Evolutionary conservation across 805 yeast species (phyloP), one percentile per base, ranked within the genome.

Genomic region (Monosporozyma unispora): DNA sequence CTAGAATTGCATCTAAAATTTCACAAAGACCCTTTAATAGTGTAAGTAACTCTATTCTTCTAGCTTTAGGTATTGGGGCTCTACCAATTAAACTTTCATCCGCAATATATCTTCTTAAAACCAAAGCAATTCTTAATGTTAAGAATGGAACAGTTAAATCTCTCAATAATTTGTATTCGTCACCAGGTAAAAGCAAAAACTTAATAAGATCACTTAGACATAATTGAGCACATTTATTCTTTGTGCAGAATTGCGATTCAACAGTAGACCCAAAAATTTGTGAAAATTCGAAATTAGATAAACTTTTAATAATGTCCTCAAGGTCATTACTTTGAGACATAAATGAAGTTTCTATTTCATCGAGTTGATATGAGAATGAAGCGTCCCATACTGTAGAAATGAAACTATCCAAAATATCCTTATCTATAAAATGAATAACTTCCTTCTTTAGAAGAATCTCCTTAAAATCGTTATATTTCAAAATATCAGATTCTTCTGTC

Each of bases 11-110:
- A 12, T 37, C 25, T 33, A 70, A 54, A 5, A 71, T 59, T 5
- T 55, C 54, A 28, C 55, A 56, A 4, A 80, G 55, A 0, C 85
- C 84, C 3, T 62, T 51, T 22, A 82, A 55, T 5, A 80, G 57
- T 0, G 69, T 57, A 11, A 54, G 53, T n/a, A 89, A 58, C 61
- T 90, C 98, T 5, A 69, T 64, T 48, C 77, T 77, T 55, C 87
- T 87, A 7, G 85, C 63, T 38, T 75, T 72, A 0, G 91, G 78
- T 14, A 85, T 69, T 0, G 97, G 97, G 47, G 76, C 76, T 28
- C 64, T 70, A 33, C 80, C 78, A 5, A 82, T 60, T 11, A 89
- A 66, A 29, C 73, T 76, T 46, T 74, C 77, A 54, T 85, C 89
- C 14, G 83, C 78, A 6, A 85, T 69, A 52, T 78, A 81, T 51